These are phyloP conservation scores for Gryganskiella cystojenkinii DNA, from an alignment of 192 early-diverging fungal genomes.

Conservation along the genomic window DNA sequence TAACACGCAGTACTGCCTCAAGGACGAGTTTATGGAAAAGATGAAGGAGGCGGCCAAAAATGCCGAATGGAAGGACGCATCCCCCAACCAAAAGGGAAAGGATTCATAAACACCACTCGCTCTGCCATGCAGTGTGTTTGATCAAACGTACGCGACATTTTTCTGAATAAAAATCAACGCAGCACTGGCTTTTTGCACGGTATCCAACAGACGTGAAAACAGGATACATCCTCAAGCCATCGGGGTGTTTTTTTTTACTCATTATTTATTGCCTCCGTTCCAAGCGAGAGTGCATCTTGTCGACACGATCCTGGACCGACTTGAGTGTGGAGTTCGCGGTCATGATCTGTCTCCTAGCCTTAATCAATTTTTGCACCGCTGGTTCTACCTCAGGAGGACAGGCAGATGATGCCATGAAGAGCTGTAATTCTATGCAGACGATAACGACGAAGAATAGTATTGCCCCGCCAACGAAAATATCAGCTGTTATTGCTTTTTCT, in stretches of 20 bases:
- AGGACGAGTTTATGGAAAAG: slow-evolving; percentile 48
- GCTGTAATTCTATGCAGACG: slow-evolving; percentile 57
- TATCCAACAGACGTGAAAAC: no score
- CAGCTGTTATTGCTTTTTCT: neutral
- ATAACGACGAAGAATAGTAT: neutral
- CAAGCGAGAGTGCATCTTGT: slow-evolving; percentile 53
- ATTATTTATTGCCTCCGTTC: slow-evolving; percentile 19
- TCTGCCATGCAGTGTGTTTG: no score
- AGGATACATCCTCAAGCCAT: no score
- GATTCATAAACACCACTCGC: neutral
- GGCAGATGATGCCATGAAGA: slow-evolving; percentile 58
- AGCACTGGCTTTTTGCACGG: no score
- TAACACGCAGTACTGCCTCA: slow-evolving; percentile 48
- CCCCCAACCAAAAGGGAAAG: slow-evolving; percentile 6
- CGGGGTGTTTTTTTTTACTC: neutral
- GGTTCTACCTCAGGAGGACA: slow-evolving; percentile 62
- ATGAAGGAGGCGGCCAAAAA: slow-evolving; percentile 52
- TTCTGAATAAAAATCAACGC: no score
- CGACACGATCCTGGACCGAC: slow-evolving; percentile 56
- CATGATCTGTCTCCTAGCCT: slow-evolving; percentile 57
- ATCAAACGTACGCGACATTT: no score
- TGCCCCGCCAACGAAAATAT: neutral
- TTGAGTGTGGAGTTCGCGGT: slow-evolving; percentile 58
- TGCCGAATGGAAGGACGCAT: slow-evolving; percentile 37
- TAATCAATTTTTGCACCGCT: slow-evolving; percentile 58